A percentile compares a stretch with the other conserved stretches of the same genome.
Conservation (phyloP, 352 stramenopile genomes). For the Globisporangium spiculum region DNA sequence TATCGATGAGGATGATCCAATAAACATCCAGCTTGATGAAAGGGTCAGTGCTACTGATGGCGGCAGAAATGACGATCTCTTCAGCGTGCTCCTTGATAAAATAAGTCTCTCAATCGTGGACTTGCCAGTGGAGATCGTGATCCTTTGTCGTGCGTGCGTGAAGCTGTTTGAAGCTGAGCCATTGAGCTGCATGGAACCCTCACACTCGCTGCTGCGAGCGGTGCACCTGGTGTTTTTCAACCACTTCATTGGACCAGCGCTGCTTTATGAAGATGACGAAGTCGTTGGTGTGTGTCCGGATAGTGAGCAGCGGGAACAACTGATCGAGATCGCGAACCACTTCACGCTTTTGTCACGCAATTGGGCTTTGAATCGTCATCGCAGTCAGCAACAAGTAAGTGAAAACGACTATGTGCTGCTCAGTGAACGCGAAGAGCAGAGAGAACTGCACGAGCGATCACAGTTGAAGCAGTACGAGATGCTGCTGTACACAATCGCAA, state of each 20-base stretch:
- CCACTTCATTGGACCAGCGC: slow-evolving; percentile 54
- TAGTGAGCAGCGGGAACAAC: slow-evolving; percentile 12
- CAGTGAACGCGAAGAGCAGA: background rate
- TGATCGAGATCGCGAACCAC: slow-evolving; percentile 17
- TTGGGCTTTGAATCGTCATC: background rate
- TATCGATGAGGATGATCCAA: background rate
- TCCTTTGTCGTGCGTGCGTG: slow-evolving; percentile 42
- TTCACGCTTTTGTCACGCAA: slow-evolving; percentile 11
- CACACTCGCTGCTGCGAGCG: slow-evolving; percentile 14
- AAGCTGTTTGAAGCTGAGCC: slow-evolving; percentile 22
- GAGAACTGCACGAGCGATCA: background rate
- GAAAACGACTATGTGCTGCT: slow-evolving; percentile 3
- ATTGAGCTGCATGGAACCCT: background rate
- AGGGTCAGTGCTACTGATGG: background rate
- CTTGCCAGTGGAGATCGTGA: slow-evolving; percentile 48
- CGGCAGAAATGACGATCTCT: background rate
- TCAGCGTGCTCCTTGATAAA: slow-evolving; percentile 24
- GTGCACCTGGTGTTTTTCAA: slow-evolving; percentile 79
- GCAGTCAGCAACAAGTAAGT: background rate
- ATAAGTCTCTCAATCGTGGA: slow-evolving; percentile 22
- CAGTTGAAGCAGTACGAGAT: slow-evolving; percentile 14
- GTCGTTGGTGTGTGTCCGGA: slow-evolving; percentile 13
- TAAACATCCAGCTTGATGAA: background rate
- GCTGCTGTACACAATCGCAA: slow-evolving; percentile 15
- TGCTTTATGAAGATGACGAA: slow-evolving; percentile 29